These are phyloP conservation scores for Pharnaceum exiguum DNA, from an alignment of 148 eudicot species.

Conservation along the genomic window DNA sequence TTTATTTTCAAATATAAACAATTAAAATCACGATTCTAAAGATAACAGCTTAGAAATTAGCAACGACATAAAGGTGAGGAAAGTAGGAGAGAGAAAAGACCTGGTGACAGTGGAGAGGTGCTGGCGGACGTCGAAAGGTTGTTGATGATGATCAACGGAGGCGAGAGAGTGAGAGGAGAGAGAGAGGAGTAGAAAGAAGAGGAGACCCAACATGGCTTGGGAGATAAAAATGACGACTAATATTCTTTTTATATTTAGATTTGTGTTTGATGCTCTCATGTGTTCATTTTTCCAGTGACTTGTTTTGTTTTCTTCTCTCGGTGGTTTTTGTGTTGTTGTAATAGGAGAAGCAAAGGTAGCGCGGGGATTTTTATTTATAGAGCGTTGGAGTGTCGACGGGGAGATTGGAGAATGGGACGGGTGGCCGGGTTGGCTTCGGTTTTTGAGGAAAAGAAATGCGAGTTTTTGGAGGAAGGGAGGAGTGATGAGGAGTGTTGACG, in stretches of 20 bases:
- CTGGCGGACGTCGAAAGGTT: slow-evolving; percentile 70
- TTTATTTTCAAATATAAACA: slow-evolving; percentile 18
- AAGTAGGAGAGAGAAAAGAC: slow-evolving; percentile 20
- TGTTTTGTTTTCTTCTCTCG: not conserved
- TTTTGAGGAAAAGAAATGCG: too few species aligned
- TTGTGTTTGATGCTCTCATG: too few species aligned
- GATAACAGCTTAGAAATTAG: not conserved
- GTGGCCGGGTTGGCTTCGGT: too few species aligned
- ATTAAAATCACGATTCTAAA: not conserved
- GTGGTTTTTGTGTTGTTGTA: too few species aligned
- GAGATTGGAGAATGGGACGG: too few species aligned
- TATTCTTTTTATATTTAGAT: slow-evolving; percentile 2
- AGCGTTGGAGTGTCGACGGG: too few species aligned
- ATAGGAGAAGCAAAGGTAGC: too few species aligned
- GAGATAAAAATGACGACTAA: not conserved
- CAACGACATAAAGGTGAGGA: too few species aligned
- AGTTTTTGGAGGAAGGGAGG: too few species aligned
- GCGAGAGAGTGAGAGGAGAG: slow-evolving; percentile 20
- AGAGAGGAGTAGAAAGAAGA: slow-evolving; percentile 15
- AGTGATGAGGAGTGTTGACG: too few species aligned
- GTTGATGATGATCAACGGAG: too few species aligned
- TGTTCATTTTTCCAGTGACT: not conserved
- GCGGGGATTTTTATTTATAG: too few species aligned
- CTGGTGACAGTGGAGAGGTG: slow-evolving; percentile 84
- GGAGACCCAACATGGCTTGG: not conserved